A percentile compares a stretch with the other conserved stretches of the same genome.
Evolutionary conservation across 306 rosid species (phyloP).

Genomic region (Betula pendula): DNA sequence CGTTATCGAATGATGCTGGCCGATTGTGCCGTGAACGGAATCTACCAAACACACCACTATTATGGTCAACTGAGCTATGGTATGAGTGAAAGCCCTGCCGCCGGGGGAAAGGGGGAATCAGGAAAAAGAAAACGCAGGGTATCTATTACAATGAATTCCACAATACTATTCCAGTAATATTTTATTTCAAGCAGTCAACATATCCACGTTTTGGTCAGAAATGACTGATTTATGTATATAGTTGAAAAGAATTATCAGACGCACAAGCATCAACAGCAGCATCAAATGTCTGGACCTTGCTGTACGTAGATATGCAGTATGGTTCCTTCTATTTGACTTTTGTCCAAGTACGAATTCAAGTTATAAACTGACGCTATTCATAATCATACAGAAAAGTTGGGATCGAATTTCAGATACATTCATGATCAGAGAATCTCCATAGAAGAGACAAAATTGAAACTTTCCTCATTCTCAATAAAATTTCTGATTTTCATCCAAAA

Average conservation of each 20-base stretch:
- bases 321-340: not conserved
- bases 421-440: not conserved
- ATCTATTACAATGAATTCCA: not conserved
- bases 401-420: not conserved
- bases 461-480: not conserved
- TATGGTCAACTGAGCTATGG: slow-evolving; percentile 67
- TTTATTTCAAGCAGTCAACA: not conserved
- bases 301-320: not conserved
- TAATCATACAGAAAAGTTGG: too few relatives aligned
- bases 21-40: slow-evolving; percentile 80
- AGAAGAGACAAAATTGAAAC: not conserved
- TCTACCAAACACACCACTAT: slow-evolving; percentile 85
- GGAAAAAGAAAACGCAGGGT: slow-evolving; percentile 33
- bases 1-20: slow-evolving; percentile 60
- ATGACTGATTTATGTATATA: not conserved
- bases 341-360: not conserved
- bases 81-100: slow-evolving; percentile 69
- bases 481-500: too few relatives aligned
- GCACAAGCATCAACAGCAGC: not conserved
- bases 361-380: too few relatives aligned
- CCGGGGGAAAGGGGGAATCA: slow-evolving; percentile 10
- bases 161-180: not conserved
- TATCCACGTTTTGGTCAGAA: not conserved
- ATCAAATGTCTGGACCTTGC: not conserved
- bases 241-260: not conserved